Percentiles rank a stretch among this genome's conserved stretches.
phyloP scores from a whole-genome alignment of 768 basidiomycete species.

The Termitomyces sp. region DNA sequence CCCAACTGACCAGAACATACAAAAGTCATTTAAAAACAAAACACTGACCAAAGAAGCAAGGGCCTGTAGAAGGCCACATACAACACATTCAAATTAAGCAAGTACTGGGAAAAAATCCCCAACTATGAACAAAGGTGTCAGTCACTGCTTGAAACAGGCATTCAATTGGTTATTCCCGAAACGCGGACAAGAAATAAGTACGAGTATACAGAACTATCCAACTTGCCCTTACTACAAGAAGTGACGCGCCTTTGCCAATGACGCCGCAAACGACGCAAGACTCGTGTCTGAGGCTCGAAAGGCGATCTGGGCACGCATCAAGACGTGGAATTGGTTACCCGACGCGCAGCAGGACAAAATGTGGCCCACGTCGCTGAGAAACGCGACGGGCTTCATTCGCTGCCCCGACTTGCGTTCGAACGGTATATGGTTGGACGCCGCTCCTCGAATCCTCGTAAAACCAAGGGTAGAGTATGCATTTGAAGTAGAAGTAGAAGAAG shows the following conservation, averaged over 20 bases:
- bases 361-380: background rate
- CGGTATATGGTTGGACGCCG: background rate
- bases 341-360: background rate
- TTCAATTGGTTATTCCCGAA: background rate
- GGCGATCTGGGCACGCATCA: background rate
- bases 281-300: background rate
- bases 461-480: too few relatives aligned
- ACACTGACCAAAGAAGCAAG: too few relatives aligned
- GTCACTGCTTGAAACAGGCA: rapidly evolving
- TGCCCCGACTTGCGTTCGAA: background rate
- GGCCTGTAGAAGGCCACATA: too few relatives aligned
- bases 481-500: too few relatives aligned
- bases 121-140: too few relatives aligned
- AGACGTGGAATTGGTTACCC: background rate
- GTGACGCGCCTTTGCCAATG: background rate
- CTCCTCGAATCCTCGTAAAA: background rate
- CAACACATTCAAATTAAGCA: too few relatives aligned
- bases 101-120: too few relatives aligned
- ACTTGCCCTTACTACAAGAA: background rate
- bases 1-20: too few relatives aligned
- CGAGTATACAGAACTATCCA: background rate
- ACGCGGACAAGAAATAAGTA: background rate
- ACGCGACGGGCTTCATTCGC: background rate
- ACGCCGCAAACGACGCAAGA: background rate
- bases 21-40: too few relatives aligned